Conservation (phyloP, 2,329 filamentous ascomycete genomes). For the Alternaria gaisen region DNA sequence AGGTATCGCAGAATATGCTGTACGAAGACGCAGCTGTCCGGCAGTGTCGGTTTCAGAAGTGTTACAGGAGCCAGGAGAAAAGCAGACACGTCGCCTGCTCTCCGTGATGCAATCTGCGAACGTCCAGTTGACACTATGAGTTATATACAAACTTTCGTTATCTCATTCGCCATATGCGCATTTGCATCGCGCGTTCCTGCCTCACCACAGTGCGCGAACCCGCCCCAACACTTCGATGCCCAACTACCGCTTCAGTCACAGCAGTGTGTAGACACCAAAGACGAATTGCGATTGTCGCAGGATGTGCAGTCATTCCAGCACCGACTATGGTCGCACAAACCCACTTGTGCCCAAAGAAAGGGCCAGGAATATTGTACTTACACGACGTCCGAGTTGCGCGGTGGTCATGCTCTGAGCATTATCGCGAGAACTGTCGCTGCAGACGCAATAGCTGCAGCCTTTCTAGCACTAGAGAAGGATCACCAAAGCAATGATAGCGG, state of each 20-base stretch:
- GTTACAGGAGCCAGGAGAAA: slow-evolving; percentile 27
- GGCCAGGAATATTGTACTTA: slow-evolving; percentile 30
- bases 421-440: slow-evolving; percentile 30
- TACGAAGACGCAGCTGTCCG: background rate
- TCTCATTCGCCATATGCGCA: slow-evolving; percentile 13
- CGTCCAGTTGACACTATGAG: slow-evolving; percentile 19
- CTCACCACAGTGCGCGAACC: slow-evolving; percentile 18
- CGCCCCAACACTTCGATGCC: slow-evolving; percentile 17
- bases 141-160: slow-evolving; percentile 10
- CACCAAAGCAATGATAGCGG: background rate
- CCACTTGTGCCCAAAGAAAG: slow-evolving; percentile 22
- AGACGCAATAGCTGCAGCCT: slow-evolving; percentile 21
- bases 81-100: slow-evolving; percentile 15
- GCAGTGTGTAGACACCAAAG: slow-evolving; percentile 11
- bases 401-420: slow-evolving; percentile 29
- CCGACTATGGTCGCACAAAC: slow-evolving; percentile 23
- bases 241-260: slow-evolving; percentile 19
- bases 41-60: slow-evolving; percentile 25
- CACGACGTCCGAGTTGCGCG: slow-evolving; percentile 23
- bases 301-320: slow-evolving; percentile 5
- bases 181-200: slow-evolving; percentile 8
- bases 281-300: background rate
- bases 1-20: background rate
- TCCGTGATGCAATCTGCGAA: slow-evolving; percentile 4
- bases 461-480: slow-evolving; percentile 8